A percentile compares a stretch with the other conserved stretches of the same genome.
phyloP scores from a whole-genome alignment of 1,139 yeast species.

The Meyerozyma guilliermondii region DNA sequence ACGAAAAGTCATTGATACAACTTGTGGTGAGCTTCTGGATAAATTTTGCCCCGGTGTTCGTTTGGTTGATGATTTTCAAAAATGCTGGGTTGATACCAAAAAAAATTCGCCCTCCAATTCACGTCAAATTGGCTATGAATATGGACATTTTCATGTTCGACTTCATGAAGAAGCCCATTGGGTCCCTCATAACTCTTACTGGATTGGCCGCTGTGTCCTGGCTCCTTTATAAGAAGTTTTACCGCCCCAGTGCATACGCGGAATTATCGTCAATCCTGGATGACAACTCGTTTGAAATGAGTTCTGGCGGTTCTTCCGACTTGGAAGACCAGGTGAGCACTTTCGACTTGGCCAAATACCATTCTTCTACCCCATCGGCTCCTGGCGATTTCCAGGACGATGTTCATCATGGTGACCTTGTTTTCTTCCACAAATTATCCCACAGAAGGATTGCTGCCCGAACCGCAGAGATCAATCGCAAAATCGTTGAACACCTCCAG shows the following conservation, averaged over 20 bases:
- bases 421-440: conserved; percentile 5
- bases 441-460: conserved; percentile 6
- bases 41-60: conserved; percentile 50
- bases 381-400: conserved; percentile 12
- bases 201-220: conserved; percentile 9
- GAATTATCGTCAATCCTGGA: neutral
- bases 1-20: conserved; percentile 31
- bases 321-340: neutral
- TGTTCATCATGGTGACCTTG: conserved; percentile 6
- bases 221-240: conserved; percentile 5
- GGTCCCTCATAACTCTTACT: conserved; percentile 8
- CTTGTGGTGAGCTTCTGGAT: conserved; percentile 39
- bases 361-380: conserved; percentile 2
- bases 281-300: conserved; percentile 10
- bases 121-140: conserved; percentile 41
- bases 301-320: conserved; percentile 4
- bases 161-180: conserved; percentile 11
- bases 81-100: conserved; percentile 58
- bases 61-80: conserved; percentile 58
- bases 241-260: conserved; percentile 7
- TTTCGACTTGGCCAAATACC: neutral
- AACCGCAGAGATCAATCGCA: conserved; percentile 6
- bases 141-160: conserved; percentile 35
- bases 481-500: conserved; percentile 5
- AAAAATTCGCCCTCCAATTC: conserved; percentile 50